These are phyloP conservation scores for Knufia fluminis DNA, from an alignment of 2,329 filamentous ascomycete genomes.

Conservation along the genomic window DNA sequence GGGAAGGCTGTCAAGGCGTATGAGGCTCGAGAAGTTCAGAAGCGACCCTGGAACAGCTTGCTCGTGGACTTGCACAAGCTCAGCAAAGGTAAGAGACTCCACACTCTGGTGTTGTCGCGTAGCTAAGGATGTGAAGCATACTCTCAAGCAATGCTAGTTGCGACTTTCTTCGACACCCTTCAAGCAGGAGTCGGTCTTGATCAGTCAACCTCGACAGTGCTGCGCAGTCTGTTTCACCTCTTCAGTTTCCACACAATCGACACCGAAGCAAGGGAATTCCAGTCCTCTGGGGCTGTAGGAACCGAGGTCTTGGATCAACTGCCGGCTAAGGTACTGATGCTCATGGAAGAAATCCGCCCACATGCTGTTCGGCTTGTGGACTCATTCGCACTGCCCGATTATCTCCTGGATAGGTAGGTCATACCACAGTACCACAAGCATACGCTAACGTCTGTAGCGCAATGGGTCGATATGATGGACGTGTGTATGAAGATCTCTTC, in stretches of 20 bases:
- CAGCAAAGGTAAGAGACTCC: slow-evolving; percentile 52
- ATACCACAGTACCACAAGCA: no score
- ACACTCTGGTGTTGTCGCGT: slow-evolving; percentile 72
- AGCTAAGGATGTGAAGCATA: slow-evolving; percentile 46
- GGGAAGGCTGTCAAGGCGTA: slow-evolving; percentile 37
- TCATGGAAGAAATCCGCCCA: slow-evolving; percentile 61
- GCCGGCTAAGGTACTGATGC: slow-evolving; percentile 40
- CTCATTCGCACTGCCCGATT: slow-evolving; percentile 66
- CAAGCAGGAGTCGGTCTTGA: no score
- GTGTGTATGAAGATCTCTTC: slow-evolving; percentile 45
- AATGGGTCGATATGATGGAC: slow-evolving; percentile 42
- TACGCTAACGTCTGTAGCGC: slow-evolving; percentile 35
- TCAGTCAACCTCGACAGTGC: no score
- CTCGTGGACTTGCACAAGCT: slow-evolving; percentile 72
- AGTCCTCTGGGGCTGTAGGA: slow-evolving; percentile 55
- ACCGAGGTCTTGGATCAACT: slow-evolving; percentile 34
- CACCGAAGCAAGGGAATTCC: slow-evolving; percentile 61
- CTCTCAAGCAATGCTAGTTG: no score
- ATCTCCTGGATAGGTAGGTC: slow-evolving; percentile 51
- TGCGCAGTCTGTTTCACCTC: no score
- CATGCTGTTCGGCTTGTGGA: slow-evolving; percentile 65
- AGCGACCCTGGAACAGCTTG: slow-evolving; percentile 66
- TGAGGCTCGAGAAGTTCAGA: slow-evolving; percentile 63
- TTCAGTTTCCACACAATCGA: slow-evolving; percentile 48
- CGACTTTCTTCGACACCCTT: no score